Conservation (phyloP, 2,329 filamentous ascomycete species). For the Penicillium corylophilum region DNA sequence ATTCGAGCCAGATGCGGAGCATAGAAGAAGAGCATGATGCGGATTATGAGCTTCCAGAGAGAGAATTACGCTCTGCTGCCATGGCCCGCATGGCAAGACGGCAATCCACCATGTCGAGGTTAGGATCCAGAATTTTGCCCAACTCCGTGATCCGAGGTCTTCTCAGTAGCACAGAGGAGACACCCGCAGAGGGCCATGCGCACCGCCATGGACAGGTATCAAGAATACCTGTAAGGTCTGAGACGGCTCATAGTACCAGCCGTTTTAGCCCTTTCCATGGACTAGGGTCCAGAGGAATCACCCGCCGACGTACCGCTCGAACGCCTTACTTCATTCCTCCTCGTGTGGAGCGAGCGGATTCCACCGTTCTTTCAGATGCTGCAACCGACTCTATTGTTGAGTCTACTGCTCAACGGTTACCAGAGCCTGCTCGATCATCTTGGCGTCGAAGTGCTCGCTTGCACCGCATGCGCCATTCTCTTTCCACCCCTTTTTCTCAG, state of each 20-base stretch:
- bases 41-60: slow-evolving; percentile 32
- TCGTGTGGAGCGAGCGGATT: slow-evolving; percentile 38
- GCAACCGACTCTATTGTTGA: slow-evolving; percentile 26
- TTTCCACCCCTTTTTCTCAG: slow-evolving; percentile 45
- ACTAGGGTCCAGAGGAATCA: slow-evolving; percentile 39
- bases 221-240: slow-evolving; percentile 37
- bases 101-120: slow-evolving; percentile 49
- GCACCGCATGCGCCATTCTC: slow-evolving; percentile 44
- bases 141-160: slow-evolving; percentile 46
- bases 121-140: slow-evolving; percentile 50
- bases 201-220: slow-evolving; percentile 45
- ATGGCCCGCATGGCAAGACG: slow-evolving; percentile 40
- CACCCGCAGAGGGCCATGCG: slow-evolving; percentile 45
- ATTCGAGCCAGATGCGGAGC: slow-evolving; percentile 29
- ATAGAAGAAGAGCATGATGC: slow-evolving; percentile 39
- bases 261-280: slow-evolving; percentile 44
- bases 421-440: slow-evolving; percentile 33
- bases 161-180: slow-evolving; percentile 48
- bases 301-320: slow-evolving; percentile 40
- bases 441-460: slow-evolving; percentile 44
- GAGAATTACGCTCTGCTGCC: slow-evolving; percentile 32
- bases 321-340: slow-evolving; percentile 40
- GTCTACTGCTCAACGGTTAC: slow-evolving; percentile 22
- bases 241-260: slow-evolving; percentile 32
- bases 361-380: slow-evolving; percentile 31